Evolutionary conservation across 2,329 filamentous ascomycete species (phyloP).

Genomic region (Polytolypa hystricis): DNA sequence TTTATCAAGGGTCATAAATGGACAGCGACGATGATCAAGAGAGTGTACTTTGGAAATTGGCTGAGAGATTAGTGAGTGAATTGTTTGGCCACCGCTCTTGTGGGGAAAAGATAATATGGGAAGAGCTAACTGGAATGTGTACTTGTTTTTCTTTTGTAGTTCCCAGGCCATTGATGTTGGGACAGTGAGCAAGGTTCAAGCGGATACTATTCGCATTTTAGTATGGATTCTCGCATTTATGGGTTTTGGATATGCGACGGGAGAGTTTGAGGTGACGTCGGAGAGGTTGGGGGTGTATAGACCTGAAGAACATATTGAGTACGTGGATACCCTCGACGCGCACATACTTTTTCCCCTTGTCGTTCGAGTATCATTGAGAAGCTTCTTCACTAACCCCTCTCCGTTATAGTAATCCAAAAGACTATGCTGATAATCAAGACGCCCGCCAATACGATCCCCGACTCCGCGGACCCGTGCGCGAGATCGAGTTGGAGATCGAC

Average conservation of each 20-base stretch:
- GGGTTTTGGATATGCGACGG: constrained; percentile 74
- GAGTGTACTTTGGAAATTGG: constrained; percentile 81
- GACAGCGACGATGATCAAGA: constrained; percentile 66
- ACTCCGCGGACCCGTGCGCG: constrained; percentile 66
- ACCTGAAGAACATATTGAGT: constrained; percentile 52
- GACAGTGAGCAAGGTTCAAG: constrained; percentile 66
- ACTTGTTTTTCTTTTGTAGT: constrained; percentile 15
- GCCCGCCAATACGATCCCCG: constrained; percentile 66
- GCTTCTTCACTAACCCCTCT: background rate
- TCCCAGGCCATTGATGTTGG: constrained; percentile 74
- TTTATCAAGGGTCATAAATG: constrained; percentile 76
- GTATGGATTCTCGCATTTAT: constrained; percentile 76
- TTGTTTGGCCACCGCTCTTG: background rate
- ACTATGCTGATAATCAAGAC: constrained; percentile 77
- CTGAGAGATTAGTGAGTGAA: constrained; percentile 56
- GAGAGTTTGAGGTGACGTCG: constrained; percentile 72
- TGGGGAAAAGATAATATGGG: background rate
- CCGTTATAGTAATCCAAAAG: constrained; percentile 54
- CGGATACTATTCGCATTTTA: constrained; percentile 65
- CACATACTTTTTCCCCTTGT: background rate
- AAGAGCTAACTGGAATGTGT: background rate
- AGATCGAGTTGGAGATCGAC: constrained; percentile 63
- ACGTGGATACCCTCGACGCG: constrained; percentile 10
- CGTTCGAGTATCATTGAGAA: background rate
- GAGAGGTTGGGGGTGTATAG: constrained; percentile 72